Percentiles rank a stretch among this genome's conserved stretches.
Evolutionary conservation across 805 yeast genomes (phyloP).

Genomic region (Ascoidea rubescens): DNA sequence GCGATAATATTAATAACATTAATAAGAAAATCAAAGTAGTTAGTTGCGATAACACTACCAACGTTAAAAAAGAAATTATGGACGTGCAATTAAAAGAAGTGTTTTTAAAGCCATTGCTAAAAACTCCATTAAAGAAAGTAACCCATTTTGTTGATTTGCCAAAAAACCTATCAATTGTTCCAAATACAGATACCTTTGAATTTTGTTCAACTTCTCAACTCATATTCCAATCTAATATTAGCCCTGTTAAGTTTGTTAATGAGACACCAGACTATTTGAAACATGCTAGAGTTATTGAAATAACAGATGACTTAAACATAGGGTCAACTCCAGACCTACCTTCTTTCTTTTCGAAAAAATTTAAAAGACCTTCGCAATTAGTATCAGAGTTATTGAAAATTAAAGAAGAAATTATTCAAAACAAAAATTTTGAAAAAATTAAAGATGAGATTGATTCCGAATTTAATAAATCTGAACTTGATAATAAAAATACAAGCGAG

Average conservation of each 20-base stretch:
- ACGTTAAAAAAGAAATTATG: background rate
- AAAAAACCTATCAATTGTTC: too few relatives aligned
- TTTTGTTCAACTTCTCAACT: background rate
- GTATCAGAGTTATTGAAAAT: background rate
- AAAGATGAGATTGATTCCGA: too few relatives aligned
- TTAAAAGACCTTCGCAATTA: background rate
- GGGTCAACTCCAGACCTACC: background rate
- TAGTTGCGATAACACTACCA: background rate
- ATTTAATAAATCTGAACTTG: too few relatives aligned
- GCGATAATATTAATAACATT: background rate
- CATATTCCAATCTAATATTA: too few relatives aligned
- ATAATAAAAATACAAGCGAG: too few relatives aligned
- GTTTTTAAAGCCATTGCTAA: background rate
- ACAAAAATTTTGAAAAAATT: conserved; percentile 1
- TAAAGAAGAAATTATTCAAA: background rate
- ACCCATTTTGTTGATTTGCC: too few relatives aligned
- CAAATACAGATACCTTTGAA: background rate
- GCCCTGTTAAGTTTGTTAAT: background rate
- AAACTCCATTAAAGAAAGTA: background rate
- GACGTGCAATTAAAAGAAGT: too few relatives aligned
- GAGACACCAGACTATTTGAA: background rate
- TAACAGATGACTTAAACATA: background rate
- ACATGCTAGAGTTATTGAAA: background rate
- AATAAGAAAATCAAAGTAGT: too few relatives aligned
- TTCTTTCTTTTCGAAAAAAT: background rate